Evolutionary conservation across 2,329 filamentous ascomycete species (phyloP).

Genomic region (Pseudocercospora pini-densiflorae): DNA sequence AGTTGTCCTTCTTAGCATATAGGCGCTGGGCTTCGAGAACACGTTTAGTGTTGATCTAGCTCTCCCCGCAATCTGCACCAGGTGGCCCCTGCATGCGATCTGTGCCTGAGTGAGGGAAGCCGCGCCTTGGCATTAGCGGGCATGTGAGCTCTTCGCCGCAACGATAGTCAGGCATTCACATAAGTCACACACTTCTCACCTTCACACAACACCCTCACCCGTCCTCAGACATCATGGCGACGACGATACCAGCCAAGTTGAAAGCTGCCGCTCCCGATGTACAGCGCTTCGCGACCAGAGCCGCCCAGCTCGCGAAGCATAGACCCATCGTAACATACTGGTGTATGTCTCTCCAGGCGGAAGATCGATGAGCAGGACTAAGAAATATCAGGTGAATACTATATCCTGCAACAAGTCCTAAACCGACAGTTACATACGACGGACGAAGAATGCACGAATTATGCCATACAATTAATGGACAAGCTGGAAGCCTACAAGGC

Average conservation of each 20-base stretch:
- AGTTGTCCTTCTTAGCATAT: background rate
- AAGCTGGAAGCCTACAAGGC: slow-evolving; percentile 82
- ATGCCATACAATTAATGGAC: slow-evolving; percentile 86
- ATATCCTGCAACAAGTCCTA: slow-evolving; percentile 91
- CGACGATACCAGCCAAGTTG: slow-evolving; percentile 70
- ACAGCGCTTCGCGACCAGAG: slow-evolving; percentile 80
- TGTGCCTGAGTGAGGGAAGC: background rate
- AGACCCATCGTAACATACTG: slow-evolving; percentile 94
- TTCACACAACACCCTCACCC: too few species aligned
- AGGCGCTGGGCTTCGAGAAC: background rate
- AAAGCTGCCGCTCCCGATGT: slow-evolving; percentile 73
- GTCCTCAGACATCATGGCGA: slow-evolving; percentile 63
- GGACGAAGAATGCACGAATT: slow-evolving; percentile 77
- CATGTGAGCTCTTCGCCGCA: background rate
- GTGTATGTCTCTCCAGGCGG: slow-evolving; percentile 65
- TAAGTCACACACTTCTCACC: background rate
- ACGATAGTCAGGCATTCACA: background rate
- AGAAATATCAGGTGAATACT: slow-evolving; percentile 72
- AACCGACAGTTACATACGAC: slow-evolving; percentile 75
- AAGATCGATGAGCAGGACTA: slow-evolving; percentile 8
- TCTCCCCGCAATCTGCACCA: slow-evolving; percentile 1
- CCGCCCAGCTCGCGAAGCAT: slow-evolving; percentile 78
- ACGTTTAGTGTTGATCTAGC: slow-evolving; percentile 5
- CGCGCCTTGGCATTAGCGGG: background rate
- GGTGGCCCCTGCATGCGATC: background rate